Evolutionary conservation across 192 early-diverging fungal genomes (phyloP).

Genomic region (Coemansia sp.): DNA sequence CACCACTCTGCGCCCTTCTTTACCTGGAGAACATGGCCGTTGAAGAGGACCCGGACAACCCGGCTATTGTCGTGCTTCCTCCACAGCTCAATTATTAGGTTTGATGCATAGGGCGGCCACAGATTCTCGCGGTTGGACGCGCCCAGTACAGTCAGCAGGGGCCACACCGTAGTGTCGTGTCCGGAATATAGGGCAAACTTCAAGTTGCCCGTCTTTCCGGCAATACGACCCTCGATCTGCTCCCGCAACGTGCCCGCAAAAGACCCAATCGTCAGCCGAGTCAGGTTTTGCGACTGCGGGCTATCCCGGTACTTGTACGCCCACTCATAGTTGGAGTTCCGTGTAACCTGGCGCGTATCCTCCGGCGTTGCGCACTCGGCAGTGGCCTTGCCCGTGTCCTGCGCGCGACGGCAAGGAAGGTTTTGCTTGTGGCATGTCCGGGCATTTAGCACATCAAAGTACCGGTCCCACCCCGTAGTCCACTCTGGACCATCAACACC

Average conservation of each 20-base stretch:
- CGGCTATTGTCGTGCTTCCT: conserved; percentile 24
- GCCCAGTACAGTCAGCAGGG: conserved; percentile 36
- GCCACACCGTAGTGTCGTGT: conserved; percentile 48
- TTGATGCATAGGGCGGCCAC: conserved; percentile 55
- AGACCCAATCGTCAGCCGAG: conserved; percentile 41
- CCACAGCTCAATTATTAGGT: conserved; percentile 53
- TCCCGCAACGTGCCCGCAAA: conserved; percentile 42
- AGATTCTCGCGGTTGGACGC: conserved; percentile 22
- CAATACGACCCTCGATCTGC: conserved; percentile 21
- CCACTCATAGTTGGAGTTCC: conserved; percentile 29
- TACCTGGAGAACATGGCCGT: conserved; percentile 43
- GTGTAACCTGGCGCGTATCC: conserved; percentile 21
- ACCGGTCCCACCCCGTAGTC: conserved; percentile 23
- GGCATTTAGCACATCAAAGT: conserved; percentile 37
- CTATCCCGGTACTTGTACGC: conserved; percentile 33
- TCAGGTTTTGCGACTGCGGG: conserved; percentile 12
- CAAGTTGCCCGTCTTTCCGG: conserved; percentile 14
- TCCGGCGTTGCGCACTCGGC: conserved; percentile 28
- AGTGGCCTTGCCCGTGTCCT: conserved; percentile 7
- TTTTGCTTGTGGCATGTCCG: conserved; percentile 28
- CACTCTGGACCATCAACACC: conserved; percentile 20
- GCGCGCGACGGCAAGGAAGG: conserved; percentile 15
- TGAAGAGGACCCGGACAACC: conserved; percentile 53
- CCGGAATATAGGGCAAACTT: conserved; percentile 52
- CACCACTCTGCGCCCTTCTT: conserved; percentile 28